Percentiles rank a stretch among this genome's conserved stretches.
Evolutionary conservation across 345 rosid species (phyloP).

Genomic region (Boechera stricta): DNA sequence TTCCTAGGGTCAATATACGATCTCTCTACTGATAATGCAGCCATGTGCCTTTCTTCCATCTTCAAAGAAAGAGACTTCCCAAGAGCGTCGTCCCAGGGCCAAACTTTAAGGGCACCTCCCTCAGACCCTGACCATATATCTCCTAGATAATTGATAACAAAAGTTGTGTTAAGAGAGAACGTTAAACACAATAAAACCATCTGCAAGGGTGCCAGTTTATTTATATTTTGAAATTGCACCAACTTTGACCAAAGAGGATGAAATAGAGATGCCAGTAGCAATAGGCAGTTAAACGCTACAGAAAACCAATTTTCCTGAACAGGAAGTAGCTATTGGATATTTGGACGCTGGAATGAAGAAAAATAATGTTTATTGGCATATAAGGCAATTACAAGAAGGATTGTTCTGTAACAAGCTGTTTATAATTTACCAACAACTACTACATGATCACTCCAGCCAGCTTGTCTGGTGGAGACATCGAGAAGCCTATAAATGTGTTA

Average conservation of each 20-base stretch:
- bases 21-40: conserved; percentile 71
- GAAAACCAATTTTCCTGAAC: too few species aligned
- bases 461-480: conserved; percentile 5
- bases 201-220: conserved; percentile 1
- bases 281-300: background rate
- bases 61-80: conserved; percentile 64
- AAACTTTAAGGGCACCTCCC: conserved; percentile 76
- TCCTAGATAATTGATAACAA: conserved; percentile 53
- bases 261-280: conserved; percentile 11
- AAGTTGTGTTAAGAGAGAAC: conserved; percentile 6
- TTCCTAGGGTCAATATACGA: conserved; percentile 80
- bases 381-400: background rate
- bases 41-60: conserved; percentile 68
- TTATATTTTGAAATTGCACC: background rate
- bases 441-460: conserved; percentile 9
- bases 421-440: background rate
- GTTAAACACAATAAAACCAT: background rate
- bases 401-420: background rate
- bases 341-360: too few species aligned
- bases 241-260: conserved; percentile 3
- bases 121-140: conserved; percentile 97
- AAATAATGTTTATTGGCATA: too few species aligned
- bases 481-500: conserved; percentile 1
- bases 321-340: too few species aligned
- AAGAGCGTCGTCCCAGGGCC: conserved; percentile 93